Evolutionary conservation across 192 early-diverging fungal genomes (phyloP).

Genomic region (Backusella macrospora): DNA sequence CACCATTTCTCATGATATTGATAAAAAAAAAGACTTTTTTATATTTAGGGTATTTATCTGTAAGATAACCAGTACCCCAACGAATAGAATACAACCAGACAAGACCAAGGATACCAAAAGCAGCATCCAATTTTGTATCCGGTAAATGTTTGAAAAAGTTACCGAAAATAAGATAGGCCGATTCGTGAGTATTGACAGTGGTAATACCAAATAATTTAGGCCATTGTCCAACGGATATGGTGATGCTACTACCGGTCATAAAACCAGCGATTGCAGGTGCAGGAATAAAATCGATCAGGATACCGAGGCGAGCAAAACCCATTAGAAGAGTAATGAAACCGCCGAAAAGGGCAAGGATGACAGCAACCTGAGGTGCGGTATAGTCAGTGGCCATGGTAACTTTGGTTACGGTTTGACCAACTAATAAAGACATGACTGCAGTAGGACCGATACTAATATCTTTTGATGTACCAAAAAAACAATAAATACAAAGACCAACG

Average conservation of each 20-base stretch:
- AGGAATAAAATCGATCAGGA: conserved; percentile 90
- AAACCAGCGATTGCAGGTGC: conserved; percentile 84
- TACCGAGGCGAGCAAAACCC: conserved; percentile 83
- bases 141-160: conserved; percentile 56
- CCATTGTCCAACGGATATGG: conserved; percentile 76
- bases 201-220: conserved; percentile 75
- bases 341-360: conserved; percentile 70
- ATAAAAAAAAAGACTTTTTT: conserved; percentile 61
- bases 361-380: conserved; percentile 69
- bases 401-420: conserved; percentile 65
- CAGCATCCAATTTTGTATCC: conserved; percentile 58
- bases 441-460: conserved; percentile 70
- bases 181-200: conserved; percentile 67
- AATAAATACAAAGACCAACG: conserved; percentile 71
- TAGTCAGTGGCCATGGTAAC: conserved; percentile 59
- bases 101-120: conserved; percentile 58
- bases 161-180: conserved; percentile 76
- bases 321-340: conserved; percentile 72
- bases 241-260: conserved; percentile 81
- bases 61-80: conserved; percentile 37
- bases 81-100: conserved; percentile 47
- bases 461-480: conserved; percentile 76
- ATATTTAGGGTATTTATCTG: conserved; percentile 48
- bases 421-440: conserved; percentile 77
- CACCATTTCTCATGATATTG: conserved; percentile 69